These are phyloP conservation scores for Asterophora parasitica DNA, from an alignment of 768 basidiomycete species.

Conservation along the genomic window DNA sequence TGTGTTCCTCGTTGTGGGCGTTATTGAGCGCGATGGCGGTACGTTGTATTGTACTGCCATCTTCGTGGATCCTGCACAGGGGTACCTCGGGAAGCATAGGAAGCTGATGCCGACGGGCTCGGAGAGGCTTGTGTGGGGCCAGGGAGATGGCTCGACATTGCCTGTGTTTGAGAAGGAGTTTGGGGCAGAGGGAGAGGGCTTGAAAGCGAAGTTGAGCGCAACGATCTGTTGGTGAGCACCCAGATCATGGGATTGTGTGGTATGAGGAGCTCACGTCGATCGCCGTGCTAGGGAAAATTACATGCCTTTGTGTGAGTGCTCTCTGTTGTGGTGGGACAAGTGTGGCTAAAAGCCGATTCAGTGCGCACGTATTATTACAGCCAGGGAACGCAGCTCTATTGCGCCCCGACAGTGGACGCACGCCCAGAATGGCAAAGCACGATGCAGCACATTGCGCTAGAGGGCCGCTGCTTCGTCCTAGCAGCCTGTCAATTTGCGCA, in stretches of 20 bases:
- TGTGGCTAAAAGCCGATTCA: slow-evolving; percentile 16
- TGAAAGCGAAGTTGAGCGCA: slow-evolving; percentile 46
- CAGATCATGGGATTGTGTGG: neutral
- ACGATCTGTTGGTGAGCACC: slow-evolving; percentile 52
- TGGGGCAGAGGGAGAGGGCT: slow-evolving; percentile 13
- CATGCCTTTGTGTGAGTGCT: slow-evolving; percentile 52
- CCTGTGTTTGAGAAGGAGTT: slow-evolving; percentile 44
- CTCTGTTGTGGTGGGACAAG: neutral
- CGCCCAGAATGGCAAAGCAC: slow-evolving; percentile 51
- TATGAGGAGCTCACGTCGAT: neutral
- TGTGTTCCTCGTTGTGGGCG: slow-evolving; percentile 55
- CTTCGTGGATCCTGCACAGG: slow-evolving; percentile 48
- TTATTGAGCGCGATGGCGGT: slow-evolving; percentile 55
- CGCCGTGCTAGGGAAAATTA: slow-evolving; percentile 68
- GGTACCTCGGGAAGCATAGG: slow-evolving; percentile 56
- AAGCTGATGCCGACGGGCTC: slow-evolving; percentile 60
- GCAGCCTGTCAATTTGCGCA: slow-evolving; percentile 57
- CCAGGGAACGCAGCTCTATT: slow-evolving; percentile 55
- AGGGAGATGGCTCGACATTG: slow-evolving; percentile 50
- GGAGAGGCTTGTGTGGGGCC: slow-evolving; percentile 61
- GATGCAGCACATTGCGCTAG: slow-evolving; percentile 61
- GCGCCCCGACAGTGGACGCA: slow-evolving; percentile 62
- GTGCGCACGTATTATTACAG: slow-evolving; percentile 59
- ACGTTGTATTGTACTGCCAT: slow-evolving; percentile 59
- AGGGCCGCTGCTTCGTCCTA: slow-evolving; percentile 67